Percentiles rank a stretch among this genome's conserved stretches.
phyloP scores from a whole-genome alignment of 2,329 filamentous ascomycete genomes.

The Ascosphaera aggregata region DNA sequence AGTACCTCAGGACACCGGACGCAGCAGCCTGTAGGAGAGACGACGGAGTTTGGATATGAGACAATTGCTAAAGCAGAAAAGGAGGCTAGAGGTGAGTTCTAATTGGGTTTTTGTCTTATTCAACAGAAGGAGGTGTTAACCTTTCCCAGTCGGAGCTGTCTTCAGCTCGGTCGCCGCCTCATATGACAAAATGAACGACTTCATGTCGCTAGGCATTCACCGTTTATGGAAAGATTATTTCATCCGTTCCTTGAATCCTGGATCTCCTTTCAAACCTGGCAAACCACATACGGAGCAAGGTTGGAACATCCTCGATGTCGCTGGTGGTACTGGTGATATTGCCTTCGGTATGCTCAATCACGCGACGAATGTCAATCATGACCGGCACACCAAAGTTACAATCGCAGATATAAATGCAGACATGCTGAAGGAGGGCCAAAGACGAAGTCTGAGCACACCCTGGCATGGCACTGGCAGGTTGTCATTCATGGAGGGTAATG shows the following conservation, averaged over 20 bases:
- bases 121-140: too few relatives aligned
- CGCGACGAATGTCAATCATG: constrained; percentile 55
- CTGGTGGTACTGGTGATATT: constrained; percentile 92
- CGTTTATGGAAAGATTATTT: constrained; percentile 96
- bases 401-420: constrained; percentile 90
- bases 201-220: constrained; percentile 96
- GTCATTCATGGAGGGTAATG: constrained; percentile 76
- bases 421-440: constrained; percentile 75
- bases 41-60: constrained; percentile 81
- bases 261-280: constrained; percentile 24
- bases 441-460: constrained; percentile 43
- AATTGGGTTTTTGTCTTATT: background rate
- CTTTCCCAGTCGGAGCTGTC: constrained; percentile 44
- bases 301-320: constrained; percentile 76
- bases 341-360: constrained; percentile 91
- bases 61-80: constrained; percentile 66
- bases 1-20: constrained; percentile 15
- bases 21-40: constrained; percentile 25
- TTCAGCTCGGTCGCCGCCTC: constrained; percentile 88
- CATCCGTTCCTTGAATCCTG: constrained; percentile 73
- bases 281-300: constrained; percentile 17
- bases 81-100: constrained; percentile 32
- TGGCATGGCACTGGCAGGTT: constrained; percentile 32
- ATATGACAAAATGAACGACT: constrained; percentile 97
- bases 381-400: constrained; percentile 60